Conservation (phyloP, 1,139 yeast species). For the Nadsonia starkeyi-henricii region DNA sequence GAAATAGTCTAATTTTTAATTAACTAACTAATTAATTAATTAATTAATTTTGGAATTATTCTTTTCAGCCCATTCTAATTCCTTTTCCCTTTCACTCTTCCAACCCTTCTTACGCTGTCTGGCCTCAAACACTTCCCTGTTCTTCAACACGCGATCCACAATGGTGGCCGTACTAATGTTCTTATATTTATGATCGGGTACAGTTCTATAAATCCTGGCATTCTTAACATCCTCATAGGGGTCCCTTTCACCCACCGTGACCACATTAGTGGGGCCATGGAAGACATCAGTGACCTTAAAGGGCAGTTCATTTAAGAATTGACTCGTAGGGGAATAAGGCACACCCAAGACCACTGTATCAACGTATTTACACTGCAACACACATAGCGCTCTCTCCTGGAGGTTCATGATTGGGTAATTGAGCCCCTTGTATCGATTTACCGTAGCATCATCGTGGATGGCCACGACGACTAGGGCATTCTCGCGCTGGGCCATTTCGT, state of each 20-base stretch:
- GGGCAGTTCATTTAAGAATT: slow-evolving; percentile 25
- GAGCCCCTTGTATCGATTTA: slow-evolving; percentile 46
- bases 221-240: slow-evolving; percentile 32
- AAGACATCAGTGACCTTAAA: slow-evolving; percentile 32
- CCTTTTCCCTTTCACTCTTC: slow-evolving; percentile 36
- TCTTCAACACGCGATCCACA: slow-evolving; percentile 51
- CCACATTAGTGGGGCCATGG: slow-evolving; percentile 47
- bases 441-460: slow-evolving; percentile 46
- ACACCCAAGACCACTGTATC: slow-evolving; percentile 64
- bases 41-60: not conserved
- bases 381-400: slow-evolving; percentile 75
- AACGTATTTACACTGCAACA: slow-evolving; percentile 73
- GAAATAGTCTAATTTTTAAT: too few relatives aligned
- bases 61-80: slow-evolving; percentile 16
- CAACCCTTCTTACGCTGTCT: slow-evolving; percentile 69
- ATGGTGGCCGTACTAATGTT: slow-evolving; percentile 50
- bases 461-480: slow-evolving; percentile 51
- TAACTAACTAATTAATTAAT: too few relatives aligned
- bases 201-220: slow-evolving; percentile 28
- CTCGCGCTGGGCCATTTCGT: slow-evolving; percentile 18
- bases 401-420: slow-evolving; percentile 79
- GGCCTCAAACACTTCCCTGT: slow-evolving; percentile 58
- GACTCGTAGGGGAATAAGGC: slow-evolving; percentile 37
- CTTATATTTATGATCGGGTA: slow-evolving; percentile 45
- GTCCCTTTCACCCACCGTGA: slow-evolving; percentile 18